These are phyloP conservation scores for Candida qinlingensis DNA, from an alignment of 805 yeast genomes.

Conservation along the genomic window DNA sequence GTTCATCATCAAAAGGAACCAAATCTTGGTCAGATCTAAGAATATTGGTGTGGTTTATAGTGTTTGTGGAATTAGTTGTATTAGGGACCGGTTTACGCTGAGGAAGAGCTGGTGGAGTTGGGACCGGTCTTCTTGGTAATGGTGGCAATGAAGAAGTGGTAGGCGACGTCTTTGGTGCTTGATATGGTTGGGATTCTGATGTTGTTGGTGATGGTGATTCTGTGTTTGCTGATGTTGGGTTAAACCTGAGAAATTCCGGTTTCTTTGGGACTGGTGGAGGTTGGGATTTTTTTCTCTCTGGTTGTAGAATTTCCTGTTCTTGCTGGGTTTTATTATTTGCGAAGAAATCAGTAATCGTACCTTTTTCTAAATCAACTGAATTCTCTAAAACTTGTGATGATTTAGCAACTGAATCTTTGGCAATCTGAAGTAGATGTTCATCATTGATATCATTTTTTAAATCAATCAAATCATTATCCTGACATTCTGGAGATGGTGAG, in stretches of 20 bases:
- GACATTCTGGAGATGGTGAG: too few relatives aligned
- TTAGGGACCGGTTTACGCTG: background rate
- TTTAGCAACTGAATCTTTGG: constrained; percentile 10
- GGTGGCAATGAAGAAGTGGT: constrained; percentile 18
- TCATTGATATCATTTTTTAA: constrained; percentile 19
- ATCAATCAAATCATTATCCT: constrained; percentile 20
- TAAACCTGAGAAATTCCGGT: constrained; percentile 12
- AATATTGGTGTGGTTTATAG: constrained; percentile 3
- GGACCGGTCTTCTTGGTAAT: constrained; percentile 26
- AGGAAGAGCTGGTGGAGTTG: constrained; percentile 26
- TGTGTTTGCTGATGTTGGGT: constrained; percentile 1
- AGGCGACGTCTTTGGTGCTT: background rate
- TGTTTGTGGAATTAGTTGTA: background rate
- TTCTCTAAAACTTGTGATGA: constrained; percentile 16
- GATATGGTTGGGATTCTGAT: background rate
- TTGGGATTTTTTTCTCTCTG: constrained; percentile 11
- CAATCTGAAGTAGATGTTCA: constrained; percentile 19
- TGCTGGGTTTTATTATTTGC: constrained; percentile 2
- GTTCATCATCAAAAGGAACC: constrained; percentile 36
- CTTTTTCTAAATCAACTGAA: constrained; percentile 33
- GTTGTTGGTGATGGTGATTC: background rate
- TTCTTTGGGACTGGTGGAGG: constrained; percentile 25
- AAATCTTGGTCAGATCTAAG: constrained; percentile 16
- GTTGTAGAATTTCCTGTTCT: background rate
- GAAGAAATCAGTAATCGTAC: constrained; percentile 15